Evolutionary conservation across 2,329 filamentous ascomycete species (phyloP).

Genomic region (Neofusicoccum parvum): DNA sequence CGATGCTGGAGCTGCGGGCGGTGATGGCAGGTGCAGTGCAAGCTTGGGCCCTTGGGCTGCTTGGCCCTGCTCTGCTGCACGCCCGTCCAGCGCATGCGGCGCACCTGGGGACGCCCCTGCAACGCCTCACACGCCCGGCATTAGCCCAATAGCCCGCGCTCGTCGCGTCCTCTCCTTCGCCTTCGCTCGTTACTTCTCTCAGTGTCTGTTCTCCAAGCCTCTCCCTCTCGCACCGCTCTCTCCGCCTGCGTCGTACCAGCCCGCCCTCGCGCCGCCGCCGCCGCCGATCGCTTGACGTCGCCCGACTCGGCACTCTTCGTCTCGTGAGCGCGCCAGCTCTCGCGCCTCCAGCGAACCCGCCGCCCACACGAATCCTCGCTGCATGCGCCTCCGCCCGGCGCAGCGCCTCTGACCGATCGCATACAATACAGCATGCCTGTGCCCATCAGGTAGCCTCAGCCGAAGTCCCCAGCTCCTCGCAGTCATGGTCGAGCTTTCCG

Average conservation of each 20-base stretch:
- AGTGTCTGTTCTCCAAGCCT: not conserved
- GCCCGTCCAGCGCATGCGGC: conserved; percentile 7
- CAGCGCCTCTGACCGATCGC: conserved; percentile 7
- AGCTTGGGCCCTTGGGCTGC: not conserved
- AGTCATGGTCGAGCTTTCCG: conserved; percentile 44
- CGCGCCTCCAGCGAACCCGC: not conserved
- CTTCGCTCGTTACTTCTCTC: conserved; percentile 10
- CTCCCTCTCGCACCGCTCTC: not conserved
- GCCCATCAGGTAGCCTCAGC: conserved; percentile 33
- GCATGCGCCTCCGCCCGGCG: conserved; percentile 20
- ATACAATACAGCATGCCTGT: conserved; percentile 32
- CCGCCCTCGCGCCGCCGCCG: not conserved
- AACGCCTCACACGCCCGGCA: conserved; percentile 5
- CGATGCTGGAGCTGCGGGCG: conserved; percentile 15
- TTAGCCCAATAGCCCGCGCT: conserved; percentile 7
- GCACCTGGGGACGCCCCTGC: not conserved
- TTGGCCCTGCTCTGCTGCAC: not conserved
- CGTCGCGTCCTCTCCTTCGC: conserved; percentile 17
- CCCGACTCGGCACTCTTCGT: conserved; percentile 1
- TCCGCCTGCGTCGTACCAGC: not conserved
- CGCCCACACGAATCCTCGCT: not conserved
- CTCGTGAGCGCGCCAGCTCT: conserved; percentile 20
- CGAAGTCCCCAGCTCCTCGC: conserved; percentile 7
- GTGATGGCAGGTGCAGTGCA: not conserved
- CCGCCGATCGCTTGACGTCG: conserved; percentile 13